Percentiles rank a stretch among this genome's conserved stretches.
phyloP scores from a whole-genome alignment of 2,329 filamentous ascomycete genomes.

The Akanthomyces dipterigenus region DNA sequence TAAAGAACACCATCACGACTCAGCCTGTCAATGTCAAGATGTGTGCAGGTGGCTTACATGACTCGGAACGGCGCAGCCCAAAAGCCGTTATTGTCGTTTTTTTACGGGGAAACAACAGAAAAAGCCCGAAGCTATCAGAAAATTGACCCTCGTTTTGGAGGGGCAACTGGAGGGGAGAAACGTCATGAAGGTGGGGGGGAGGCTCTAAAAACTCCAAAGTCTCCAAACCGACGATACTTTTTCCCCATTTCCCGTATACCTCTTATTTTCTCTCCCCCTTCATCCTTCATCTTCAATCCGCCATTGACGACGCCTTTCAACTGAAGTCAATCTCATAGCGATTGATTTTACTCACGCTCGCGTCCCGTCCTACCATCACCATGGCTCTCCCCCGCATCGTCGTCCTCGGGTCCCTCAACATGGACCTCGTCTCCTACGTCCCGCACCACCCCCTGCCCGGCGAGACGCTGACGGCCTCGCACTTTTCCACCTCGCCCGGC shows the following conservation, averaged over 20 bases:
- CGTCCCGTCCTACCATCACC: slow-evolving; percentile 14
- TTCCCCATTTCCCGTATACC: neutral
- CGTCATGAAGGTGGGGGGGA: neutral
- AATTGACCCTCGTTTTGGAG: neutral
- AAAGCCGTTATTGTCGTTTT: neutral
- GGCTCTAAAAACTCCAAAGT: neutral
- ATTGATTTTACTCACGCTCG: slow-evolving; percentile 12
- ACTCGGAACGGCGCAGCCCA: neutral
- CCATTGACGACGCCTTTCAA: no score
- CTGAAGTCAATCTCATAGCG: no score
- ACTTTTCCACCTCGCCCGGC: slow-evolving; percentile 74
- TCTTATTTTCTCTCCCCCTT: neutral
- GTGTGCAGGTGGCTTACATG: neutral
- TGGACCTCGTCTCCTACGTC: slow-evolving; percentile 85
- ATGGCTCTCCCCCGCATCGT: slow-evolving; percentile 51
- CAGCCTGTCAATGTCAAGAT: neutral
- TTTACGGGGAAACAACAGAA: neutral
- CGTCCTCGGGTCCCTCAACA: slow-evolving; percentile 88
- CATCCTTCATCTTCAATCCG: no score
- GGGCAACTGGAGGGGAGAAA: neutral
- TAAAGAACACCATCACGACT: neutral
- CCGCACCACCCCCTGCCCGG: slow-evolving; percentile 75
- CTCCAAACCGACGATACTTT: neutral
- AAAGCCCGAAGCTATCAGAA: neutral
- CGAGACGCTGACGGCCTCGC: slow-evolving; percentile 76